Percentiles rank a stretch among this genome's conserved stretches.
Evolutionary conservation across 176 grass and related monocot species (phyloP).

Genomic region (Secale cereale): DNA sequence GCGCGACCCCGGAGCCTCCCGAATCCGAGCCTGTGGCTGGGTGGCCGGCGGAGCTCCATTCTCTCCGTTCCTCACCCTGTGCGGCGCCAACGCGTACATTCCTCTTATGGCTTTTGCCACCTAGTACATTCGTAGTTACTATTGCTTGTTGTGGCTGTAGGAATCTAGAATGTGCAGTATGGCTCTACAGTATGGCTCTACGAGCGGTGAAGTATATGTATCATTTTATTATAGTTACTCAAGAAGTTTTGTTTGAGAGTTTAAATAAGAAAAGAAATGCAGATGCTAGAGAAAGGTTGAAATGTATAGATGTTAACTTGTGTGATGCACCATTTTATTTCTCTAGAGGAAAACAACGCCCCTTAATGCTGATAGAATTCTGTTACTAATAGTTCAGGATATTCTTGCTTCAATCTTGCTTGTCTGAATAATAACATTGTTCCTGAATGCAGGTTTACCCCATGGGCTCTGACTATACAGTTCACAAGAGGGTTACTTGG

Average conservation of each 20-base stretch:
- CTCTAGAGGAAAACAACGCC: neutral
- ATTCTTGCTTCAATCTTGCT: conserved; percentile 1
- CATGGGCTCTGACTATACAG: conserved; percentile 67
- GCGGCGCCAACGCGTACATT: conserved; percentile 30
- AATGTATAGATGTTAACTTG: neutral
- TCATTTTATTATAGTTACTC: neutral
- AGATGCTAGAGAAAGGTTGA: neutral
- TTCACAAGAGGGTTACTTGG: conserved; percentile 63
- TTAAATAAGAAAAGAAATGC: neutral
- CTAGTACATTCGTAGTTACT: neutral
- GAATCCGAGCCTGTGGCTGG: no score
- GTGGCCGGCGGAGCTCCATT: no score
- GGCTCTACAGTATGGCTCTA: no score
- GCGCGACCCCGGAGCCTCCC: no score
- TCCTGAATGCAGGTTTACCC: conserved; percentile 62
- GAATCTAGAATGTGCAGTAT: neutral
- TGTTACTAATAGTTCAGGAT: neutral
- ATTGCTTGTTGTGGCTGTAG: neutral
- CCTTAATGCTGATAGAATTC: neutral
- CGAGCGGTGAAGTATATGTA: neutral
- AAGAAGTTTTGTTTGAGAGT: neutral
- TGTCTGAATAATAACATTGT: neutral
- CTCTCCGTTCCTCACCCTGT: no score
- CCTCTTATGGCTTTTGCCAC: neutral
- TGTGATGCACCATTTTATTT: neutral